Evolutionary conservation across 2,329 filamentous ascomycete genomes (phyloP), one percentile per base, ranked within the genome.

Genomic region (Cladorrhinum sp.): DNA sequence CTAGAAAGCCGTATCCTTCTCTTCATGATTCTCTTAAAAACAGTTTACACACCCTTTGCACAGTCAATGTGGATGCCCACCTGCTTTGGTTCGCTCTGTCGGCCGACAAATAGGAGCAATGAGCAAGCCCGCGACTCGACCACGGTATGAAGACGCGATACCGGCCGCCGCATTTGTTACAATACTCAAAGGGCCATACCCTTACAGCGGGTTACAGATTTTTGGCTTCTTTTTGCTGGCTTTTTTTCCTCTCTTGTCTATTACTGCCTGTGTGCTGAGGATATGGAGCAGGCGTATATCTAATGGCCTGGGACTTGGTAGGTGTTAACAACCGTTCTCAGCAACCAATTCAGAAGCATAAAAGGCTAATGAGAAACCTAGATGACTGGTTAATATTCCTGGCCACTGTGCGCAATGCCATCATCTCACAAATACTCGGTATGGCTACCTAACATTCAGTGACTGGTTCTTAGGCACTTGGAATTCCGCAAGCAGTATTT

Each of bases 351-450:
- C 25, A 25, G 20, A 29, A 16, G 16, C 20, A 22, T 25, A 27
- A 51, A 12, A 45, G 16, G 18, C 58, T 65, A 23, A 61, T 25
- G 2, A 50, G 24, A 16, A 16, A 24, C 27, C 16, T 36, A 64
- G 64, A 64, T 48, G 64, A 63, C 59, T 63, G 60, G 57, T 20
- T 67, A 50, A 67, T 64, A 36, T 58, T 61, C 12, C 13, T 62
- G 0, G 64, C 64, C 1, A 62, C 64, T 41, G 60, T 65, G 50
- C 29, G 61, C 59, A 13, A 8, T 10, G 8, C 41, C 36, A 4
- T 41, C 7, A 7, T 32, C 29, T 32, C 29, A 32, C 29, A 7
- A 32, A 6, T 13, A 32, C 29, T 32, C 13, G 29, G 29, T 6
- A 6, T 32, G 6, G 29, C 29, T 13, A 32, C 6, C 29, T 32